phyloP scores from a whole-genome alignment of 805 yeast species.

The Candida broadrunensis region DNA sequence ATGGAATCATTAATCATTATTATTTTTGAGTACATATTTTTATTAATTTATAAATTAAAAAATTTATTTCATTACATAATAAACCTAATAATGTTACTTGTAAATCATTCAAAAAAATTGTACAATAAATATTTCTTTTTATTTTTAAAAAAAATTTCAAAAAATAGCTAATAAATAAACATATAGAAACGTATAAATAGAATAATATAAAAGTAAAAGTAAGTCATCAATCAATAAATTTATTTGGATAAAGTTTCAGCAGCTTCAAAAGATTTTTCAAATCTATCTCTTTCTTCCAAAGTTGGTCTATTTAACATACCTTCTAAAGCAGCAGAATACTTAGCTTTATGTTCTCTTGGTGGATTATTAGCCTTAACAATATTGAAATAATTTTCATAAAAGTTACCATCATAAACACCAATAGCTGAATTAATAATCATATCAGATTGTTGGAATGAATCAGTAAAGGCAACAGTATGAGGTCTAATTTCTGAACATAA shows the following conservation, averaged over 20 bases:
- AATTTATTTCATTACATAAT: too few relatives aligned
- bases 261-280: conserved; percentile 16
- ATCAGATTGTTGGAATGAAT: conserved; percentile 80
- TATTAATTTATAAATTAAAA: too few relatives aligned
- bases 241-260: background rate
- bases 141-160: background rate
- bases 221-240: background rate
- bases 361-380: conserved; percentile 50
- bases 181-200: background rate
- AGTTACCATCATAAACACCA: conserved; percentile 79
- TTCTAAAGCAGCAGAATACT: conserved; percentile 45
- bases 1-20: too few relatives aligned
- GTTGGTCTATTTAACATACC: conserved; percentile 31
- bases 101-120: too few relatives aligned
- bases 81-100: too few relatives aligned
- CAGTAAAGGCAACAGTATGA: conserved; percentile 75
- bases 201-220: background rate
- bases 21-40: too few relatives aligned
- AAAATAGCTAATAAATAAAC: background rate
- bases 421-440: conserved; percentile 77
- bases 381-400: conserved; percentile 72
- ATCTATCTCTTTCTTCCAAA: conserved; percentile 31
- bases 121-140: too few relatives aligned
- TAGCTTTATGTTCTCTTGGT: conserved; percentile 54
- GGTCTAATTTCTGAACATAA: conserved; percentile 42